These are phyloP conservation scores for Sarocladium brachiariae DNA, from an alignment of 2,329 filamentous ascomycete genomes.

Conservation along the genomic window DNA sequence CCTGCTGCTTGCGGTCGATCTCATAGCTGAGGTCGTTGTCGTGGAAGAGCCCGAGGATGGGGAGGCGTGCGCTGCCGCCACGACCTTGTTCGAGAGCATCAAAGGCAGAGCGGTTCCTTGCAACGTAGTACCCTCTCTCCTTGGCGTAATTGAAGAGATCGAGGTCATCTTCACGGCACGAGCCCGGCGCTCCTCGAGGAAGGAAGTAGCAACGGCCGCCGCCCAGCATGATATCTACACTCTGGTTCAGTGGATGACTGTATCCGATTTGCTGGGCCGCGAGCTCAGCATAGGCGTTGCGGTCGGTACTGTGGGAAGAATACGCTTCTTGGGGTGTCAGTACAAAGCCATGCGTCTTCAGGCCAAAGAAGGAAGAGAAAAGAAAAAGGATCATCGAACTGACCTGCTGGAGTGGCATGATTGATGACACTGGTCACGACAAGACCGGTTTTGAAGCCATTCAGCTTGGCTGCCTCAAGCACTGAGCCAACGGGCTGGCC, in stretches of 20 bases:
- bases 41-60: constrained; percentile 30
- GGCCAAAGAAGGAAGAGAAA: background rate
- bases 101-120: constrained; percentile 26
- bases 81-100: constrained; percentile 19
- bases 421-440: constrained; percentile 31
- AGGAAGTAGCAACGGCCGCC: constrained; percentile 32
- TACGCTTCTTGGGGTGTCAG: constrained; percentile 17
- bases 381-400: too few relatives aligned
- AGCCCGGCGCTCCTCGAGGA: constrained; percentile 24
- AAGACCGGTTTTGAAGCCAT: constrained; percentile 29
- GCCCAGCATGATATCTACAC: constrained; percentile 29
- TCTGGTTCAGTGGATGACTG: constrained; percentile 26
- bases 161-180: constrained; percentile 28
- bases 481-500: constrained; percentile 27
- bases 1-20: constrained; percentile 21
- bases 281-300: constrained; percentile 25
- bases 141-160: constrained; percentile 24
- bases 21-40: constrained; percentile 27
- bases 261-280: constrained; percentile 28
- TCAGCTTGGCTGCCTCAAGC: constrained; percentile 28
- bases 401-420: constrained; percentile 21
- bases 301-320: constrained; percentile 24
- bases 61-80: constrained; percentile 22
- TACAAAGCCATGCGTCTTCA: background rate
- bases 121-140: constrained; percentile 25